Evolutionary conservation across 169 alveolate genomes (phyloP).

Genomic region (Plasmodium relictum): DNA sequence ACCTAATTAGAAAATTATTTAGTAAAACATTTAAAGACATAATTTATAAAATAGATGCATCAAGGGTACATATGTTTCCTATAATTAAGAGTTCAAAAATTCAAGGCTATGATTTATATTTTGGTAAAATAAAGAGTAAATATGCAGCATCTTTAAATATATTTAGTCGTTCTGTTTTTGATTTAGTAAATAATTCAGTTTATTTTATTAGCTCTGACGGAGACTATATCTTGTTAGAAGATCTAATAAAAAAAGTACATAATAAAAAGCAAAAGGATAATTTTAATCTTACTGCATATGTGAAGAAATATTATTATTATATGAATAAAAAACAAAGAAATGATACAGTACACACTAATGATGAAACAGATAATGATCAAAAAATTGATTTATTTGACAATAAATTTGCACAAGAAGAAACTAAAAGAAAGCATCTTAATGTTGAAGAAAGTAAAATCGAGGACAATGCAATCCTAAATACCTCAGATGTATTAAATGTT

Average conservation of each 20-base stretch:
- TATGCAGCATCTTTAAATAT: slow-evolving; percentile 54
- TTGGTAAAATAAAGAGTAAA: slow-evolving; percentile 38
- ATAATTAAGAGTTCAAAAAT: slow-evolving; percentile 11
- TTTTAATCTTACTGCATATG: not conserved
- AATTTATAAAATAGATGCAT: slow-evolving; percentile 38
- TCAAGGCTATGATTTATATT: slow-evolving; percentile 53
- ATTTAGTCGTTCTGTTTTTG: slow-evolving; percentile 57
- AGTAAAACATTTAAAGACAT: slow-evolving; percentile 37
- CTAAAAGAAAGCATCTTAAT: not conserved
- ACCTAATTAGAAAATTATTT: slow-evolving; percentile 25
- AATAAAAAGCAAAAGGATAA: slow-evolving; percentile 4
- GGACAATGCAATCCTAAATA: not conserved
- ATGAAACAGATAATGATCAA: not conserved
- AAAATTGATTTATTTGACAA: not conserved
- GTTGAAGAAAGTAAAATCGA: not conserved
- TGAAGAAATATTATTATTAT: not conserved
- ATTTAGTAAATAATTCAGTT: slow-evolving; percentile 23
- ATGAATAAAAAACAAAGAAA: not conserved
- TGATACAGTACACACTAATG: not conserved
- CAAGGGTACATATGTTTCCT: slow-evolving; percentile 28
- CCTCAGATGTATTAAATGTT: slow-evolving; percentile 7
- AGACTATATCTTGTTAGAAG: slow-evolving; percentile 36
- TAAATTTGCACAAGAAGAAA: not conserved
- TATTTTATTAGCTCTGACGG: slow-evolving; percentile 66
- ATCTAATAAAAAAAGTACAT: slow-evolving; percentile 35